Conservation (phyloP, 441 rosid species). For the Populus hybrid region DNA sequence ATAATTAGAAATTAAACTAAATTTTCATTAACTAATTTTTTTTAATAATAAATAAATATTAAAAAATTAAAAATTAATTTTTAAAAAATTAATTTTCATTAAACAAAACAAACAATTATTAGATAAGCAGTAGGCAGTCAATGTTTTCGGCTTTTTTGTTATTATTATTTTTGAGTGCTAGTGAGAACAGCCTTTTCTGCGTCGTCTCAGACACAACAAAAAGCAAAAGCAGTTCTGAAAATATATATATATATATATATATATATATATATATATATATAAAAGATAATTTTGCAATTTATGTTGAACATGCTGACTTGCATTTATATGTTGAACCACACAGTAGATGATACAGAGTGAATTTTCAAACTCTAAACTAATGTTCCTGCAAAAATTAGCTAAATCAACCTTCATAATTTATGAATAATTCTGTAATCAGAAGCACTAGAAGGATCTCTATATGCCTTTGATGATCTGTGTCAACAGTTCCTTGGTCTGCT, state of each 20-base stretch:
- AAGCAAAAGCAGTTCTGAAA: no score
- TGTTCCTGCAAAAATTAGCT: neutral
- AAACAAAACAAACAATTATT: no score
- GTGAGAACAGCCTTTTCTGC: neutral
- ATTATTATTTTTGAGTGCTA: neutral
- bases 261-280: no score
- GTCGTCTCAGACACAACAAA: no score
- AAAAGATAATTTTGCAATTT: no score
- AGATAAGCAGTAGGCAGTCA: neutral
- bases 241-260: no score
- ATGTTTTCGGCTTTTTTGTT: neutral
- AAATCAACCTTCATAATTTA: neutral
- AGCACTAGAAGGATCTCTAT: neutral
- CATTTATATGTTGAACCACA: neutral
- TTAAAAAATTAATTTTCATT: no score
- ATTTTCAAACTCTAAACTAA: neutral
- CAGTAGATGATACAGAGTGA: neutral
- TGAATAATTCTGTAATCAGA: neutral
- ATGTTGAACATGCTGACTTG: neutral
- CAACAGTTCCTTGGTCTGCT: slow-evolving; percentile 43
- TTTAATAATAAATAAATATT: no score
- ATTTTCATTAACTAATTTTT: no score
- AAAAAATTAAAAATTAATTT: no score
- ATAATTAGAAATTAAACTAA: no score
- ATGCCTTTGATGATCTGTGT: slow-evolving; percentile 46